Conservation (phyloP, 176 grass and related monocot species). For the Bromus sterilis region DNA sequence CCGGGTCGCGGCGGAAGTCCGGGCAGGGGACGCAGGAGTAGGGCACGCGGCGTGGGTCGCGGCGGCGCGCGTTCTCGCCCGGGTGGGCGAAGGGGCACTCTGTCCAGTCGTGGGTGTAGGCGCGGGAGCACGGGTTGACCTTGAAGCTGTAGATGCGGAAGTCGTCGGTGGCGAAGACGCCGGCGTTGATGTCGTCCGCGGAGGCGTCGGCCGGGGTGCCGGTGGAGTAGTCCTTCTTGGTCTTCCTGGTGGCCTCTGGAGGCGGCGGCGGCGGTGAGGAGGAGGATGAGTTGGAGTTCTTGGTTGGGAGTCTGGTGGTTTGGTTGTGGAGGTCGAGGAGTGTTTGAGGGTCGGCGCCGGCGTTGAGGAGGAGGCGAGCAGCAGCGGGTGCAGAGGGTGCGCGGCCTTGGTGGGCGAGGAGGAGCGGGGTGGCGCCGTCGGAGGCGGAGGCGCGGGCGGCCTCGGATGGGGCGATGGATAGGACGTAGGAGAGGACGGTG, state of each 20-base stretch:
- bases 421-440: constrained; percentile 54
- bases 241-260: background rate
- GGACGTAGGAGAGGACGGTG: constrained; percentile 37
- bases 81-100: constrained; percentile 81
- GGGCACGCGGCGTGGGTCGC: constrained; percentile 48
- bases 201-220: no score
- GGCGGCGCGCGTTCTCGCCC: constrained; percentile 56
- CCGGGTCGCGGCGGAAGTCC: constrained; percentile 44
- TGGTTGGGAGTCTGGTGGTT: background rate
- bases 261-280: no score
- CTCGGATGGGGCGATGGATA: constrained; percentile 35
- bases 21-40: constrained; percentile 73
- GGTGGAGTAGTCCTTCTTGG: constrained; percentile 41
- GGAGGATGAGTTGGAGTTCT: no score
- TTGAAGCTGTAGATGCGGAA: constrained; percentile 79
- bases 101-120: constrained; percentile 74
- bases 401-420: constrained; percentile 46
- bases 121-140: constrained; percentile 65
- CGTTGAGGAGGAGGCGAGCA: constrained; percentile 24
- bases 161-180: constrained; percentile 46
- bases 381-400: constrained; percentile 3
- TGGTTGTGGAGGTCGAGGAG: background rate
- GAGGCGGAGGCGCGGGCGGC: constrained; percentile 34
- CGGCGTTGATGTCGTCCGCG: constrained; percentile 46
- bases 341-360: background rate